Conservation (phyloP, 176 grass and related monocot species). For the Themeda triandra region DNA sequence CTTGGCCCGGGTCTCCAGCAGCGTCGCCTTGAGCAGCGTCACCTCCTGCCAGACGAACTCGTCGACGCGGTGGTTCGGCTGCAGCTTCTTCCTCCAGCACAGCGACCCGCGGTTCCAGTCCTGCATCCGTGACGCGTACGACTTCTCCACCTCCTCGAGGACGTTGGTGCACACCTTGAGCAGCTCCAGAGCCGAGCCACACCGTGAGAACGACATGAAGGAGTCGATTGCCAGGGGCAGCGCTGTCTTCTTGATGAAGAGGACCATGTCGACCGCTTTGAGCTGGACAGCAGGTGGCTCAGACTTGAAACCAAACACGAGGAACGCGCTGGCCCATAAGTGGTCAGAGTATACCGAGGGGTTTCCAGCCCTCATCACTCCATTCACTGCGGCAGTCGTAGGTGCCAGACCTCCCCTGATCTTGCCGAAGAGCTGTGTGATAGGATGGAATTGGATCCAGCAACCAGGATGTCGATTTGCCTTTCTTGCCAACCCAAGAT, state of each 20-base stretch:
- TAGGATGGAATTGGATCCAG: conserved; percentile 92
- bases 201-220: conserved; percentile 92
- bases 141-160: conserved; percentile 92
- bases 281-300: conserved; percentile 84
- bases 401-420: conserved; percentile 69
- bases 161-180: conserved; percentile 97
- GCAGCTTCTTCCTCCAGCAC: conserved; percentile 87
- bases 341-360: conserved; percentile 75
- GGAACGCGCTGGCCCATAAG: conserved; percentile 87
- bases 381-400: conserved; percentile 62
- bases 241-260: conserved; percentile 89
- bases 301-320: conserved; percentile 93
- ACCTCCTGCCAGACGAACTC: conserved; percentile 98
- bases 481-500: conserved; percentile 83
- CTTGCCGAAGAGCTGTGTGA: conserved; percentile 80
- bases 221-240: conserved; percentile 79
- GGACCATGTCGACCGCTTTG: conserved; percentile 71
- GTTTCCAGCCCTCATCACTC: conserved; percentile 69
- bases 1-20: conserved; percentile 85
- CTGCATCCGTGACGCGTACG: conserved; percentile 76
- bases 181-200: conserved; percentile 83
- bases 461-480: conserved; percentile 69
- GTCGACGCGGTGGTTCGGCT: conserved; percentile 63
- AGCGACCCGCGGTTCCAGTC: conserved; percentile 65
- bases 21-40: conserved; percentile 81